phyloP scores from a whole-genome alignment of 108 stramenopile species.

The Mayamaea pseudoterrestris region DNA sequence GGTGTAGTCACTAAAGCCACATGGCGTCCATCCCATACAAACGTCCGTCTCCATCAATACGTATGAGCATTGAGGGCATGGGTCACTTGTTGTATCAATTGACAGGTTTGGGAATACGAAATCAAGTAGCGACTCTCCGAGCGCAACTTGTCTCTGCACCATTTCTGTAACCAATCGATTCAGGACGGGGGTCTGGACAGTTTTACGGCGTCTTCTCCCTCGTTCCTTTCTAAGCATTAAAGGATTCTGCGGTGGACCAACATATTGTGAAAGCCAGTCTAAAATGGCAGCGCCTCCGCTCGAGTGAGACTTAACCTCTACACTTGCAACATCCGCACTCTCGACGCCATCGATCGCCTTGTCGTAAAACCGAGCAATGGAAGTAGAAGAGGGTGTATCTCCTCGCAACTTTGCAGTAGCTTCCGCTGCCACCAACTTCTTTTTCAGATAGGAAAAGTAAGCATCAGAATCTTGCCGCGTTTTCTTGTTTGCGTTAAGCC shows the following conservation, averaged over 20 bases:
- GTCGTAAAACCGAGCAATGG: no score
- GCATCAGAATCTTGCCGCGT: constrained; percentile 11
- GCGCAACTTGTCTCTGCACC: constrained; percentile 41
- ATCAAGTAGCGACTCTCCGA: constrained; percentile 69
- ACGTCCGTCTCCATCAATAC: constrained; percentile 44
- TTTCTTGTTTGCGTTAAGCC: background rate
- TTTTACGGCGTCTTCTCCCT: constrained; percentile 12
- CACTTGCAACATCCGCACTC: background rate
- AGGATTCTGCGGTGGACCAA: no score
- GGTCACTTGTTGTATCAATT: constrained; percentile 54
- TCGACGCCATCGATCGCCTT: no score
- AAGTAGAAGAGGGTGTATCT: no score
- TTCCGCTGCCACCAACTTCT: constrained; percentile 10
- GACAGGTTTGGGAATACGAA: constrained; percentile 60
- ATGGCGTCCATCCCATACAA: constrained; percentile 55
- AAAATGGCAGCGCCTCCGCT: constrained; percentile 5
- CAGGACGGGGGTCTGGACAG: background rate
- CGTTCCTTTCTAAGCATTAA: constrained; percentile 9
- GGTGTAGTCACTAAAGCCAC: constrained; percentile 54
- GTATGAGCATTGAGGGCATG: constrained; percentile 64
- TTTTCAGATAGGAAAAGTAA: constrained; percentile 18
- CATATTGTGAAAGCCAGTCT: constrained; percentile 8
- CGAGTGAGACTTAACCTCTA: background rate
- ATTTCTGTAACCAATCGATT: constrained; percentile 16
- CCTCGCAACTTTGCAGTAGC: background rate